phyloP scores from a whole-genome alignment of 2,329 filamentous ascomycete species.

The Stachybotrys chartarum region DNA sequence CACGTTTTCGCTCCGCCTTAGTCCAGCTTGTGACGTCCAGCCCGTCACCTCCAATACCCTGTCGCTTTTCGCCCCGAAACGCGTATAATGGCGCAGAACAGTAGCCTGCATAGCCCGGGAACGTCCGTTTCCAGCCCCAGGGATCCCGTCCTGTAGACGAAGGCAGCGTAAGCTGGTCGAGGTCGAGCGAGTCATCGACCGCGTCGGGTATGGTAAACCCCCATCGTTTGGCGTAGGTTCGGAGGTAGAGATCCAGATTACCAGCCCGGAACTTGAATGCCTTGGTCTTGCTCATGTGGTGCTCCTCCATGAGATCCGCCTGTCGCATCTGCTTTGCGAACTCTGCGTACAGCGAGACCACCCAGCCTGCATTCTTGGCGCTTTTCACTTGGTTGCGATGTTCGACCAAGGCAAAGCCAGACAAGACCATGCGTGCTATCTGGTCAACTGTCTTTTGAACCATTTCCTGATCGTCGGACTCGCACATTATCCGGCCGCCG shows the following conservation, averaged over 20 bases:
- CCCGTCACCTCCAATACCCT: background rate
- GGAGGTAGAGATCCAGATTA: conserved; percentile 21
- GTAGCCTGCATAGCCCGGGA: too few relatives aligned
- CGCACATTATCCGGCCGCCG: background rate
- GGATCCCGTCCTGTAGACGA: too few relatives aligned
- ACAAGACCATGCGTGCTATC: conserved; percentile 24
- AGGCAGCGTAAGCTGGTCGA: too few relatives aligned
- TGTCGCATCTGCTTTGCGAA: conserved; percentile 8
- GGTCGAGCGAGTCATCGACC: background rate
- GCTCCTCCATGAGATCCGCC: conserved; percentile 9
- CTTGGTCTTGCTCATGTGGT: conserved; percentile 9
- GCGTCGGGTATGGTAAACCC: conserved; percentile 17
- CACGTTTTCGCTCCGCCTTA: background rate
- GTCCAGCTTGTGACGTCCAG: background rate
- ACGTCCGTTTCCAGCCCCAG: too few relatives aligned
- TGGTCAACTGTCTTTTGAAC: conserved; percentile 10
- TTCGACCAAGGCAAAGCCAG: conserved; percentile 29
- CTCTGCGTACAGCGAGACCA: conserved; percentile 29
- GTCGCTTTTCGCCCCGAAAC: background rate
- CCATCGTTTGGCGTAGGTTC: conserved; percentile 25
- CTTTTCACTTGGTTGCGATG: conserved; percentile 19
- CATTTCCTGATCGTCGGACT: conserved; percentile 17
- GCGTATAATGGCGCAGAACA: background rate
- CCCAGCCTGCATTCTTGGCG: conserved; percentile 25
- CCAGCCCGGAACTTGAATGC: conserved; percentile 11